Base-by-base conservation (phyloP, 106 monocot genomes). In the Agapanthus africanus region DNA sequence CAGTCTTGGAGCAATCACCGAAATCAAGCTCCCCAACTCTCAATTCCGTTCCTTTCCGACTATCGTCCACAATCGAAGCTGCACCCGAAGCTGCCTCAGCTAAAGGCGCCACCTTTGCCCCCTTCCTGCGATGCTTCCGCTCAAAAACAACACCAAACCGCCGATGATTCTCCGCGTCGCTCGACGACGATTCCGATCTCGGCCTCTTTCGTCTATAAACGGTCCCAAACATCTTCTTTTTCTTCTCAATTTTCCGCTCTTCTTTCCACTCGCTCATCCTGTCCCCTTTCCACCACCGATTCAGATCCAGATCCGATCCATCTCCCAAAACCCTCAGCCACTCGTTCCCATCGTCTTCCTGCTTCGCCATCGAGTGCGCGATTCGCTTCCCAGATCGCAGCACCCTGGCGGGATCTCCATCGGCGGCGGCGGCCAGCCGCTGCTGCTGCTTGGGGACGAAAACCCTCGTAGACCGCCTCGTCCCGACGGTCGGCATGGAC, bases 131-230 rank as follows among this genome's bases (percentile, higher is more conserved):
- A 2, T 42, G 67, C 38, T 78, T 84, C 15, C 95, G 66, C 4
- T 28, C 41, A 65, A 81, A 95, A 11, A 84, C 65, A 4, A 88
- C 46, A 34, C 88, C 88, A 65, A 50, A 95, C 64, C 68, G 78
- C 40, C 51, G n/a, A n/a, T n/a, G 68, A 33, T 81, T 72, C 3
- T 40, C 59, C 1, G 21, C 44, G 23, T 71, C 61, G n/a, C 25
- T 56, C 39, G 76, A 65, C 11, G 33, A n/a, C n/a, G n/a, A n/a
- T n/a, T n/a, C 22, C 18, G 64, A 73, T 33, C 81, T 46, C n/a
- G n/a, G n/a, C n/a, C 91, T 76, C 69, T 97, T 91, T 56, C 95
- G 71, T 51, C 73, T 72, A 52, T 91, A 97, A 36, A 88, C 84
- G 15, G 76, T 75, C 31, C 73, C 84, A 68, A 80, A 88, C n/a